phyloP scores from a whole-genome alignment of 352 stramenopile species.

The Globisporangium okanoganense region DNA sequence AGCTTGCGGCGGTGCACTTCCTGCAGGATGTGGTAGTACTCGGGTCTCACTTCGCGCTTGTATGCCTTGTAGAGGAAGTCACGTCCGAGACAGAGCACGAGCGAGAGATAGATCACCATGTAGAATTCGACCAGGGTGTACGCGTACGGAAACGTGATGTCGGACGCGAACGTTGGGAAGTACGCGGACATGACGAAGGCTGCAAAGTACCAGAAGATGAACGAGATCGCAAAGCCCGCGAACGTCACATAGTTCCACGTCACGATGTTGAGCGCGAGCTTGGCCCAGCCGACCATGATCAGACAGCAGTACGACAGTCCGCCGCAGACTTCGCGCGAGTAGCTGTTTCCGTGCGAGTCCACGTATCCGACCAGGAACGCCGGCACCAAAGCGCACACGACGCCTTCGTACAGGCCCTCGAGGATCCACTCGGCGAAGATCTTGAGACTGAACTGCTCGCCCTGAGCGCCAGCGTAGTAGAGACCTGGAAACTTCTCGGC shows the following conservation, averaged over 20 bases:
- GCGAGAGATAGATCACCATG: constrained; percentile 59
- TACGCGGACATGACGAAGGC: constrained; percentile 55
- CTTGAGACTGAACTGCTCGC: constrained; percentile 75
- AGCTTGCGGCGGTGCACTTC: constrained; percentile 57
- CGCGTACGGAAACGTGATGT: constrained; percentile 77
- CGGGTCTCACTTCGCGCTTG: constrained; percentile 77
- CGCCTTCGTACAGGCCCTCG: constrained; percentile 75
- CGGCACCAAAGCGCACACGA: constrained; percentile 65
- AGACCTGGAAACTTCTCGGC: constrained; percentile 76
- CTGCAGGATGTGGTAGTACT: constrained; percentile 88
- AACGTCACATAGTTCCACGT: constrained; percentile 70
- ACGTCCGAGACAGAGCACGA: constrained; percentile 69
- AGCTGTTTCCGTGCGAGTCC: constrained; percentile 57
- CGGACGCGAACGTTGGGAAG: constrained; percentile 52
- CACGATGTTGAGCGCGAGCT: constrained; percentile 82
- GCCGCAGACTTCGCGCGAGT: constrained; percentile 66
- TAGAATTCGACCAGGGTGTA: constrained; percentile 76
- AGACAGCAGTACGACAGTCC: constrained; percentile 75
- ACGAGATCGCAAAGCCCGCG: constrained; percentile 50
- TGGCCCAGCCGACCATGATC: constrained; percentile 77
- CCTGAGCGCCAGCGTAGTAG: constrained; percentile 75
- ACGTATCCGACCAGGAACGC: constrained; percentile 52
- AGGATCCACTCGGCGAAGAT: constrained; percentile 83
- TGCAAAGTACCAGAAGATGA: constrained; percentile 76
- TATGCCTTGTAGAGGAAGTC: constrained; percentile 85